Conservation (phyloP, 805 yeast genomes). For the Candida dajiaensis region DNA sequence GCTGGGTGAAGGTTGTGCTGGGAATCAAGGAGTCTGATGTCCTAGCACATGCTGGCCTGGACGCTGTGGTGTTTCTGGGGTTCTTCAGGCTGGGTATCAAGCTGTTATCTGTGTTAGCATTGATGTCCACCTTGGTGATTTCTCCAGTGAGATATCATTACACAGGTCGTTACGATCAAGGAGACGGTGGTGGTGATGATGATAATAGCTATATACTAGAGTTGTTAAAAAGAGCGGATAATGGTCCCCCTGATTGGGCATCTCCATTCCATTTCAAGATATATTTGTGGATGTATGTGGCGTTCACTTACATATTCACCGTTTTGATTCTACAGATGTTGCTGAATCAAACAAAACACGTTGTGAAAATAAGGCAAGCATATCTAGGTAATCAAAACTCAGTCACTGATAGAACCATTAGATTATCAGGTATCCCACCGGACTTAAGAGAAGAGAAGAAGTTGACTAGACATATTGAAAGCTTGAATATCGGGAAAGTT, state of each 20-base stretch:
- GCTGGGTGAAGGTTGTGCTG: slow-evolving; percentile 75
- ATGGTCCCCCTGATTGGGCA: slow-evolving; percentile 34
- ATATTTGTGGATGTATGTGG: slow-evolving; percentile 80
- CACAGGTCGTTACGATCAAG: slow-evolving; percentile 70
- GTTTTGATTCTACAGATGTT: slow-evolving; percentile 54
- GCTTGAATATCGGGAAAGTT: slow-evolving; percentile 76
- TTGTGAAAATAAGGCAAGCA: slow-evolving; percentile 72
- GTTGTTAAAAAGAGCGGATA: slow-evolving; percentile 15
- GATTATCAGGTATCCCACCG: slow-evolving; percentile 83
- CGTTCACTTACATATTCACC: slow-evolving; percentile 85
- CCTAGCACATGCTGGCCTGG: slow-evolving; percentile 85
- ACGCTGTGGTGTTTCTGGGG: slow-evolving; percentile 86
- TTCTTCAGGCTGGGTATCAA: slow-evolving; percentile 88
- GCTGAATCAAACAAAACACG: slow-evolving; percentile 63
- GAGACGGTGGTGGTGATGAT: slow-evolving; percentile 32
- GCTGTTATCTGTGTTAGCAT: slow-evolving; percentile 55
- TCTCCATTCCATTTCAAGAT: slow-evolving; percentile 39
- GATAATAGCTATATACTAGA: not conserved
- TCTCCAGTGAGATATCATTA: slow-evolving; percentile 82
- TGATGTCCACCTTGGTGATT: slow-evolving; percentile 69
- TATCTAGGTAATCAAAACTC: slow-evolving; percentile 85
- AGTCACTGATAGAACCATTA: slow-evolving; percentile 84
- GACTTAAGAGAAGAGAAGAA: slow-evolving; percentile 65
- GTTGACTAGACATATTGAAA: slow-evolving; percentile 69
- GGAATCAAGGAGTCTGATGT: slow-evolving; percentile 71